Percentiles rank a stretch among this genome's conserved stretches.
phyloP scores from a whole-genome alignment of 805 yeast species.

The Nakazawaea siamensis region DNA sequence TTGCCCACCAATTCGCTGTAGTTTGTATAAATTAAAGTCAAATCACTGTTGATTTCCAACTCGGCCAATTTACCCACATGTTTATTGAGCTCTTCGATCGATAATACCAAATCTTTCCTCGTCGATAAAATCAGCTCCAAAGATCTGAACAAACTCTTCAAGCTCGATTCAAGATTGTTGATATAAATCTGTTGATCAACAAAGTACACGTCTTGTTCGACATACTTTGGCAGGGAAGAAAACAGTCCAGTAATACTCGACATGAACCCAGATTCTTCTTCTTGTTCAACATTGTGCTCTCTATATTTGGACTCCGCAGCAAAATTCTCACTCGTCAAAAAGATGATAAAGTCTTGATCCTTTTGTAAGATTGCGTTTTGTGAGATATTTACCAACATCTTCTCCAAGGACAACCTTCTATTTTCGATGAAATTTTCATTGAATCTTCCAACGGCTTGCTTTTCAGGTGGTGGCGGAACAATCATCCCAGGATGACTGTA shows the following conservation, averaged over 20 bases:
- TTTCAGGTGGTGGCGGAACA: slow-evolving; percentile 94
- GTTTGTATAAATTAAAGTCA: slow-evolving; percentile 55
- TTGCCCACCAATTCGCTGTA: slow-evolving; percentile 68
- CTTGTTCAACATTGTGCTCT: slow-evolving; percentile 30
- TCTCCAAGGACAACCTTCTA: slow-evolving; percentile 76
- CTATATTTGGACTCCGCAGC: slow-evolving; percentile 59
- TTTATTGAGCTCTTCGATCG: slow-evolving; percentile 60
- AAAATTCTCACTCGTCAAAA: slow-evolving; percentile 70
- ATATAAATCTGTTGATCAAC: slow-evolving; percentile 58
- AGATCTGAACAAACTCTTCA: slow-evolving; percentile 60
- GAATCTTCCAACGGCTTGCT: slow-evolving; percentile 87
- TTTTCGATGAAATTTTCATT: slow-evolving; percentile 85
- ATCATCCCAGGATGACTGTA: slow-evolving; percentile 83
- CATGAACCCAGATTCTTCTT: slow-evolving; percentile 35
- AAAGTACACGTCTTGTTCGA: slow-evolving; percentile 77
- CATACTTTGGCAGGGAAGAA: slow-evolving; percentile 52
- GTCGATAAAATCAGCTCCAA: slow-evolving; percentile 69
- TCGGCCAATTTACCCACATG: slow-evolving; percentile 21
- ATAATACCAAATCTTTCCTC: slow-evolving; percentile 60
- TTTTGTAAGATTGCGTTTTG: slow-evolving; percentile 44
- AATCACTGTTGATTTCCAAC: slow-evolving; percentile 62
- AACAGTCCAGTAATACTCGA: slow-evolving; percentile 61
- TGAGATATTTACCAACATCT: slow-evolving; percentile 73
- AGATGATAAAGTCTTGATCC: slow-evolving; percentile 73
- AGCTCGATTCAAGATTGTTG: slow-evolving; percentile 65